phyloP scores from a whole-genome alignment of 768 basidiomycete genomes.

The Boletus rex-veris region DNA sequence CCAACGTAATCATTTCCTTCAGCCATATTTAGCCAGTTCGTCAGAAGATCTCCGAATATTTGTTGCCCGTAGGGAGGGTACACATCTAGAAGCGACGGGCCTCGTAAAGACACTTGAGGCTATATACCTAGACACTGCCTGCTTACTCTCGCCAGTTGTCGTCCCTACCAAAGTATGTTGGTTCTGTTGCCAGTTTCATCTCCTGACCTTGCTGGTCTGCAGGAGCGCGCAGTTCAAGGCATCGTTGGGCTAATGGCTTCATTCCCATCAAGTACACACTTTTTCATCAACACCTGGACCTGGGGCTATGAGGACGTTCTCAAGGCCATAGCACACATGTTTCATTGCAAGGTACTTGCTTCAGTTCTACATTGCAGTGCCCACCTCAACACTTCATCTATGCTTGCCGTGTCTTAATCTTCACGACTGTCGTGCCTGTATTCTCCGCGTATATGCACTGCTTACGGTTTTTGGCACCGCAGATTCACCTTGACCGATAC shows the following conservation, averaged over 20 bases:
- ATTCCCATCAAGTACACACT: slow-evolving; percentile 62
- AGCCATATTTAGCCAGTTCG: slow-evolving; percentile 56
- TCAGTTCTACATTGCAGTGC: background rate
- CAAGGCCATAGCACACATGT: slow-evolving; percentile 66
- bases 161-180: slow-evolving; percentile 58
- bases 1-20: slow-evolving; percentile 64
- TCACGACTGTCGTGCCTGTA: background rate
- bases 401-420: background rate
- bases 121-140: slow-evolving; percentile 83
- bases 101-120: slow-evolving; percentile 58
- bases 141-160: slow-evolving; percentile 47
- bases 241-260: slow-evolving; percentile 66
- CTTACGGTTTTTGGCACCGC: slow-evolving; percentile 3
- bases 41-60: slow-evolving; percentile 23
- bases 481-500: slow-evolving; percentile 93
- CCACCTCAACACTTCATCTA: background rate
- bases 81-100: slow-evolving; percentile 19
- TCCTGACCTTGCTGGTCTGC: background rate
- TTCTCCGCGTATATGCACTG: slow-evolving; percentile 4
- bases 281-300: slow-evolving; percentile 93
- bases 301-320: slow-evolving; percentile 95
- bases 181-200: no score
- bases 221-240: slow-evolving; percentile 67
- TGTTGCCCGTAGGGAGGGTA: slow-evolving; percentile 24
- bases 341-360: slow-evolving; percentile 52